Evolutionary conservation across 2,329 filamentous ascomycete species (phyloP).

Genomic region (Scytalidium lignicola): DNA sequence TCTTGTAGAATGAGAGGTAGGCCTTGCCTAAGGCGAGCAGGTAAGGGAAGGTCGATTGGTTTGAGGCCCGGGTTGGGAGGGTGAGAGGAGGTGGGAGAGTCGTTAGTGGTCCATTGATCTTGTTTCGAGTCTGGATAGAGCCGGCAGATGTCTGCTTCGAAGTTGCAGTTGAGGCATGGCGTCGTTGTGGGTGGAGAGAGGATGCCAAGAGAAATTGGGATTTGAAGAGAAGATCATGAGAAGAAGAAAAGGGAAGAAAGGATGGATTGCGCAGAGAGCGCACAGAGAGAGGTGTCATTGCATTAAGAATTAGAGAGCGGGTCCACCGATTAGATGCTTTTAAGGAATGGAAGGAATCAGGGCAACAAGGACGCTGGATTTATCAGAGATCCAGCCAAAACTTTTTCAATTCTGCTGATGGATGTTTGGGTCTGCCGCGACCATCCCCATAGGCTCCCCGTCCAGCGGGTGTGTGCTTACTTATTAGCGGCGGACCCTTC

Average conservation of each 20-base stretch:
- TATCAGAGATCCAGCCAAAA: too few relatives aligned
- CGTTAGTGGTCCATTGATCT: constrained; percentile 65
- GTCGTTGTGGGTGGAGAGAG: constrained; percentile 29
- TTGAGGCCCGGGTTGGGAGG: constrained; percentile 50
- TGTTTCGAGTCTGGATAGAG: constrained; percentile 10
- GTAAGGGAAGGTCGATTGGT: constrained; percentile 35
- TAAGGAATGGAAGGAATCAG: background rate
- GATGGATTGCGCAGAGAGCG: constrained; percentile 20
- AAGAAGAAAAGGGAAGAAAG: constrained; percentile 11
- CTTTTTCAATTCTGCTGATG: too few relatives aligned
- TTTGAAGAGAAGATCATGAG: constrained; percentile 4
- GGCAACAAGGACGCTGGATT: background rate
- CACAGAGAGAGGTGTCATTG: constrained; percentile 11
- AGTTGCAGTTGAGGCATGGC: constrained; percentile 35
- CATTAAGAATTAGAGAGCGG: constrained; percentile 1
- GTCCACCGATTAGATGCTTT: background rate
- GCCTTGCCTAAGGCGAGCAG: constrained; percentile 52
- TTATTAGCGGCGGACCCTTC: too few relatives aligned
- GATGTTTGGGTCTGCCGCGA: too few relatives aligned
- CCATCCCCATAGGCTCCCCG: too few relatives aligned
- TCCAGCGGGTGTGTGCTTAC: too few relatives aligned
- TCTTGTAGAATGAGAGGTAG: constrained; percentile 83
- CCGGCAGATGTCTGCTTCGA: background rate
- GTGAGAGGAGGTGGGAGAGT: constrained; percentile 68
- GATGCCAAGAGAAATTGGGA: constrained; percentile 20